Evolutionary conservation across 179 eudicot species (phyloP), one percentile per base, ranked within the genome.

Genomic region (Pouteria campechiana): DNA sequence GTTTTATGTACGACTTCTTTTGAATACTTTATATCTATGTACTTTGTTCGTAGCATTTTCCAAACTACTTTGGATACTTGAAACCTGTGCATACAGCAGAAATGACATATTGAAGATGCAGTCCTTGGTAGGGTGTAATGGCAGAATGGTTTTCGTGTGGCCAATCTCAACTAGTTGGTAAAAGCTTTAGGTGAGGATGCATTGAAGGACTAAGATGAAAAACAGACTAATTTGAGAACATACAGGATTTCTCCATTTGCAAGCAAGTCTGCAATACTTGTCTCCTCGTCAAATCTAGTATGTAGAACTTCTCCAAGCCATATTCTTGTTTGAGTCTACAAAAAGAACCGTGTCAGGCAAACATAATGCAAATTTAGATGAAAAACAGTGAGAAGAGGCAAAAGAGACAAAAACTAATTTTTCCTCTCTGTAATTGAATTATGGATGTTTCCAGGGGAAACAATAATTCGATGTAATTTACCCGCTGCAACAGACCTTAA

Each of bases 291-390:
- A 48, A 84, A 60, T 57, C 83, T 62, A 21, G 57, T 72, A 19
- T 53, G 68, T 42, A 81, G 58, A 23, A 84, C 73, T 61, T 84
- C 95, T 46, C 95, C 90, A 41, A 84, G 78, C 95, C 95, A 84
- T 54, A 77, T 84, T 53, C 83, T 69, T 45, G 95, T 71, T 66
- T 81, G 90, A 44, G 62, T 80, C 95, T 84, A 68, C n/a, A n/a
- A n/a, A n/a, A n/a, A n/a, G n/a, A n/a, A n/a, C n/a, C 28, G 15
- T 35, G 30, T 30, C 25, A 16, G 37, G 25, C 22, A 13, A n/a
- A 35, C 48, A 58, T 31, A 15, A 20, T 25, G 27, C 37, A 40
- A 18, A 39, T 19, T 6, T 9, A 43, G 33, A 11, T 55, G 20
- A 32, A 8, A 22, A 14, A 6, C n/a, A n/a, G n/a, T n/a, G n/a